phyloP scores from a whole-genome alignment of 1,139 yeast genomes.

The Geotrichum carabidarum region DNA sequence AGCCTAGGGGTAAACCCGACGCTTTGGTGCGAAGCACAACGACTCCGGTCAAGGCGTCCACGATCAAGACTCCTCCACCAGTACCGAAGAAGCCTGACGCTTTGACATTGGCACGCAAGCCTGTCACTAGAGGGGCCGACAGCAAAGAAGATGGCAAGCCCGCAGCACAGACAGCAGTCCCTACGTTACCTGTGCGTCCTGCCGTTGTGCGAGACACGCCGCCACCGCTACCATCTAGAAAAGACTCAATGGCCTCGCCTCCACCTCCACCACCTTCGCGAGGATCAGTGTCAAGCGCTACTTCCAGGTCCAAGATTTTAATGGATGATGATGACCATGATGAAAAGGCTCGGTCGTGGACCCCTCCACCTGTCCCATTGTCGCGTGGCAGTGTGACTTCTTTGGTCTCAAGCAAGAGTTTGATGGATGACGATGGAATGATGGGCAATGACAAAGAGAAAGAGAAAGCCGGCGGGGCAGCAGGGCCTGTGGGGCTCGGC shows the following conservation, averaged over 20 bases:
- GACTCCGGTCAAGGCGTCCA: not conserved
- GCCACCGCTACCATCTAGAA: not conserved
- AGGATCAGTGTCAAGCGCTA: not conserved
- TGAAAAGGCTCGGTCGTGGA: constrained; percentile 12
- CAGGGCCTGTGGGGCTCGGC: not conserved
- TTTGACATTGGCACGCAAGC: constrained; percentile 7
- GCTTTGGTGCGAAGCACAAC: not conserved
- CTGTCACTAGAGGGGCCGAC: constrained; percentile 1
- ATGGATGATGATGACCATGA: constrained; percentile 14
- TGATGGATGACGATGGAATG: constrained; percentile 17
- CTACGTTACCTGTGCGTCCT: constrained; percentile 18
- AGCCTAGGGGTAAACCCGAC: not conserved
- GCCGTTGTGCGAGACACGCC: not conserved
- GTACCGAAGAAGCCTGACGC: constrained; percentile 23
- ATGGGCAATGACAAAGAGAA: not conserved
- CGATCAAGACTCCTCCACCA: constrained; percentile 22
- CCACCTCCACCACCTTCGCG: constrained; percentile 16
- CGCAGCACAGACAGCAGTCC: not conserved
- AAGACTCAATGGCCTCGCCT: constrained; percentile 6
- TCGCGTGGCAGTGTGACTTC: constrained; percentile 8
- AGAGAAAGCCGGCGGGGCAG: not conserved
- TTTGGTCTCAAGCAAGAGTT: constrained; percentile 10
- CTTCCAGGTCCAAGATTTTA: constrained; percentile 1
- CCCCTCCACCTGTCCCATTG: constrained; percentile 16
- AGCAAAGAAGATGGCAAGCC: constrained; percentile 13